Evolutionary conservation across 768 basidiomycete species (phyloP), one percentile per base, ranked within the genome.

Genomic region (Macrolepiota dolichaula): DNA sequence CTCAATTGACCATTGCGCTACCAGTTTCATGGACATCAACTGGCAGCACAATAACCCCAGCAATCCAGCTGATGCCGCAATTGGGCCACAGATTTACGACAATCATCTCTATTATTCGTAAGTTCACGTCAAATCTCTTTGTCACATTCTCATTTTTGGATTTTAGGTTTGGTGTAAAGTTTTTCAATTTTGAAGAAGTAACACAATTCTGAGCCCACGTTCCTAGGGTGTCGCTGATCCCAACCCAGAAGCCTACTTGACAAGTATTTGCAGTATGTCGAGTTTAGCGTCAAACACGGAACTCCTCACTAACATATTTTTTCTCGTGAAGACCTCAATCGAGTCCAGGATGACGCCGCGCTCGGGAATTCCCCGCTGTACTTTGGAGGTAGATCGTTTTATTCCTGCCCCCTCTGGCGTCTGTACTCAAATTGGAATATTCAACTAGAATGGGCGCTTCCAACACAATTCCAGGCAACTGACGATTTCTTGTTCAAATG

Each of bases 51-150:
- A 87, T 66, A 79, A 83, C 71, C 88, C 85, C 17, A 12, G 88
- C 4, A 93, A 93, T 67, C 91, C 91, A 13, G 84, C 86, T 6
- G 77, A 84, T 53, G 89, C 86, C 25, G 79, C 80, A 4, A 79
- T 81, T 46, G 91, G 91, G 1, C 87, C 89, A 12, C 87, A 89
- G 65, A 75, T 74, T 25, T 93, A 92, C 64, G 91, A 93, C 66
- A 88, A 91, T 57, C 91, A 92, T 71, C 68, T 93, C 15, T 93
- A 92, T 69, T 91, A 90, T 67, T 83, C 77, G 85, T 88, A 67
- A 68, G 86, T 72, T 19, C 22, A 52, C 29, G 5, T 27, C 52
- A 44, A 42, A 29, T 46, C 36, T 51, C 32, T 49, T 40, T 47
- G 17, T 37, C 35, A 5, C 24, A 19, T 46, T 60, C 51, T 40